A percentile compares a stretch with the other conserved stretches of the same genome.
These are phyloP conservation scores for Apophysomyces trapeziformis DNA, from an alignment of 371 early-diverging fungal genomes.

Conservation along the genomic window DNA sequence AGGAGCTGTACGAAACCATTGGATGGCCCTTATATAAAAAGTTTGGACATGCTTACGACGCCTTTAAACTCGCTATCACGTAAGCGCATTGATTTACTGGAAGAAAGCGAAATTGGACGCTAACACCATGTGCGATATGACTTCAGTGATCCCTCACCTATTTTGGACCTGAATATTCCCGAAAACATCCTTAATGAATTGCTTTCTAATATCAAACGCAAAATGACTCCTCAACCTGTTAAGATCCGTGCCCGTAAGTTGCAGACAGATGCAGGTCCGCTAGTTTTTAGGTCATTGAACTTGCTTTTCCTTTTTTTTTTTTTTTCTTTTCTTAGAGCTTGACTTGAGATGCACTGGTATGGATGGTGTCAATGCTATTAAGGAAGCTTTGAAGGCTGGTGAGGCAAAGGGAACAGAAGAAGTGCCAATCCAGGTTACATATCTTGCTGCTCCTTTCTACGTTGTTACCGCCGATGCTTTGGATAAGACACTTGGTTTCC, in stretches of 20 bases:
- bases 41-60: slow-evolving; percentile 98
- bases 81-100: slow-evolving; percentile 41
- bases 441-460: slow-evolving; percentile 92
- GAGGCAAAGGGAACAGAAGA: slow-evolving; percentile 85
- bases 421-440: slow-evolving; percentile 82
- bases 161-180: slow-evolving; percentile 82
- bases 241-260: slow-evolving; percentile 91
- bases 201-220: slow-evolving; percentile 82
- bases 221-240: slow-evolving; percentile 95
- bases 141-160: slow-evolving; percentile 81
- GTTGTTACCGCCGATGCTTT: slow-evolving; percentile 90
- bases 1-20: slow-evolving; percentile 88
- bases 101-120: neutral
- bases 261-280: neutral
- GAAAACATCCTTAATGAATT: slow-evolving; percentile 76
- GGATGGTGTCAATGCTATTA: slow-evolving; percentile 98
- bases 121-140: neutral
- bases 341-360: slow-evolving; percentile 97
- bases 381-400: slow-evolving; percentile 90
- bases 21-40: slow-evolving; percentile 99
- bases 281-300: neutral
- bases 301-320: neutral
- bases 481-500: slow-evolving; percentile 88
- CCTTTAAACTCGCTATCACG: slow-evolving; percentile 94
- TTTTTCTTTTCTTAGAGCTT: slow-evolving; percentile 68